Base-by-base conservation (phyloP, 2,329 filamentous ascomycete species). In the Coniochaeta pulveracea region DNA sequence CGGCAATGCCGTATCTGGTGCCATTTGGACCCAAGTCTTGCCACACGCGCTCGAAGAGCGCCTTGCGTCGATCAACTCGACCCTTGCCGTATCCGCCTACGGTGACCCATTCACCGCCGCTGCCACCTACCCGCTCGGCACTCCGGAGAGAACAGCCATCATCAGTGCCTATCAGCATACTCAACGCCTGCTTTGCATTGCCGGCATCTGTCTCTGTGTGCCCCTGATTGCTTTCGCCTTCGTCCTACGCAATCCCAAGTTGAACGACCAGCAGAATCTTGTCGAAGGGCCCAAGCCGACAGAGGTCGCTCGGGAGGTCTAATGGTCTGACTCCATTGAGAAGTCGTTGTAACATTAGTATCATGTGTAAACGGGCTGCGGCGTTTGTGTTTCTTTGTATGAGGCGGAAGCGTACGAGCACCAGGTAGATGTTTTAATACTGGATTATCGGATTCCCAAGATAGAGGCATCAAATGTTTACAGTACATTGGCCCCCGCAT, bases 11-110 rank as follows among this genome's bases (percentile, higher is more conserved):
- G 64, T 79, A 17, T 73, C 73, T 0, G 74, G 73, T 10, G 69
- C 71, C 14, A 65, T 80, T 39, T 79, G 73, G 73, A 69, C 67
- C 1, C 71, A 79, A 45, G 54, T 66, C 3, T 56, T 78, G 27
- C 71, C 68, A 2, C 36, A 38, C 1, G 47, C 60, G 25, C 61
- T 80, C 3, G 43, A 44, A 5, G 34, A 44, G 3, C 35, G 43
- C 34, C 32, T 49, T 2, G 32, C 32, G 0, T 46, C 41, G 34
- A 47, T 55, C 46, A 60, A 64, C 47, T 41, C 46, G 3, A 62
- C 58, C 0, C 45, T 64, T 1, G 59, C 56, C 1, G 40, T 43
- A 1, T 23, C 41, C 2, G 49, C 53, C 1, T 66, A 63, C 35
- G 45, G 24, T 2, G 39, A 57, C 25, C 45, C 63, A 7, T 55